Evolutionary conservation across 1,284 basidiomycete species (phyloP).

Genomic region (Heterobasidion occidentale): DNA sequence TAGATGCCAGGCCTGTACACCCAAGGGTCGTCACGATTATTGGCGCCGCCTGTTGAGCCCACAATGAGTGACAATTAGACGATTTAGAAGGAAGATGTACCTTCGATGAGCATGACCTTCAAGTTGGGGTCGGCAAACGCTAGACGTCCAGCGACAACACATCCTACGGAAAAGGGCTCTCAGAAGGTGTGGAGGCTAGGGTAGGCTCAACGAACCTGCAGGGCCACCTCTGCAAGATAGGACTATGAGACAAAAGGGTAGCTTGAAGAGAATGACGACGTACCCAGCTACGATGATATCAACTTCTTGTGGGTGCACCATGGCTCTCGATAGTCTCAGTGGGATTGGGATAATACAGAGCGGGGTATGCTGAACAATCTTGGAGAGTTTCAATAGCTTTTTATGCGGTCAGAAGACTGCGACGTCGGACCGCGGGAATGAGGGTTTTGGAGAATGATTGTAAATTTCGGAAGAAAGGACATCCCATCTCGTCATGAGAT

Average conservation of each 20-base stretch:
- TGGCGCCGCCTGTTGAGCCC: slow-evolving; percentile 41
- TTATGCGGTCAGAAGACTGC: neutral
- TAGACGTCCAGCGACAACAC: slow-evolving; percentile 60
- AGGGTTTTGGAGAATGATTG: neutral
- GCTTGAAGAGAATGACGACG: slow-evolving; percentile 8
- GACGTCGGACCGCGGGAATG: neutral
- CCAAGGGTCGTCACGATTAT: slow-evolving; percentile 70
- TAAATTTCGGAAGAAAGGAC: neutral
- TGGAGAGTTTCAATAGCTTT: neutral
- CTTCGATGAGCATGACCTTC: slow-evolving; percentile 71
- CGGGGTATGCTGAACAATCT: neutral
- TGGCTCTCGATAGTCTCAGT: slow-evolving; percentile 9
- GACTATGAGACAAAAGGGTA: slow-evolving; percentile 4
- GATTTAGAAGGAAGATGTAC: slow-evolving; percentile 19
- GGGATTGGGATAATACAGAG: neutral
- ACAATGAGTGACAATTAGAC: neutral
- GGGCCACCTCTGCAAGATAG: slow-evolving; percentile 46
- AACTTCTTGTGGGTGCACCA: slow-evolving; percentile 62
- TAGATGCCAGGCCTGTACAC: slow-evolving; percentile 64
- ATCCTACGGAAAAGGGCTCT: slow-evolving; percentile 27
- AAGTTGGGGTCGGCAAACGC: slow-evolving; percentile 65
- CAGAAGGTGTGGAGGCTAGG: too few species aligned
- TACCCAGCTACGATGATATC: slow-evolving; percentile 59
- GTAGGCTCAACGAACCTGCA: slow-evolving; percentile 29
- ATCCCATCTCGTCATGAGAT: neutral